Percentiles rank a stretch among this genome's conserved stretches.
These are phyloP conservation scores for Fusarium sp. DNA, from an alignment of 2,329 filamentous ascomycete genomes.

Conservation along the genomic window DNA sequence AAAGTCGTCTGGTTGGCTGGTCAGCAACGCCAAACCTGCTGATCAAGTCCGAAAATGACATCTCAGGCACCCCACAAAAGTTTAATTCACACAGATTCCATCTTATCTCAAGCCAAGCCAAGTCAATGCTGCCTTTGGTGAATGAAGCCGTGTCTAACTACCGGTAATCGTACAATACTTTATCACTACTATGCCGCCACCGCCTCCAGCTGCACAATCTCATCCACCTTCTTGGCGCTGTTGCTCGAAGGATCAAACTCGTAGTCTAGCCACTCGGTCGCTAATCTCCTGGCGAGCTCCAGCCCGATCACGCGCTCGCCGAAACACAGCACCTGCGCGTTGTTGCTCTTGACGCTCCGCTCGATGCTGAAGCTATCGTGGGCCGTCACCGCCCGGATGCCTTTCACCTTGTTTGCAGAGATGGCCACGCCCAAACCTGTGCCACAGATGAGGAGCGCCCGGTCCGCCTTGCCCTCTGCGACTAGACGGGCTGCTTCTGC, in stretches of 20 bases:
- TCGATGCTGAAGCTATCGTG: constrained; percentile 90
- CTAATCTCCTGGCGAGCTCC: constrained; percentile 81
- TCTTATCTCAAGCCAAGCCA: background rate
- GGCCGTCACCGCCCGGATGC: constrained; percentile 87
- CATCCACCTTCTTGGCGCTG: constrained; percentile 60
- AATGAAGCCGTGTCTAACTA: background rate
- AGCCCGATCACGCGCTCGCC: constrained; percentile 86
- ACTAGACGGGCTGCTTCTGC: constrained; percentile 77
- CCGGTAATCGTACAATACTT: background rate
- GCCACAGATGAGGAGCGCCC: constrained; percentile 85
- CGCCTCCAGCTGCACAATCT: constrained; percentile 54
- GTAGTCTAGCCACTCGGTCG: constrained; percentile 87
- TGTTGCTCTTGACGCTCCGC: constrained; percentile 82
- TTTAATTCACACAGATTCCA: background rate
- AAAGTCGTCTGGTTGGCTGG: background rate
- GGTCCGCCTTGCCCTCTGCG: constrained; percentile 74
- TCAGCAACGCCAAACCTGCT: background rate
- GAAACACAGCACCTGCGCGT: constrained; percentile 89
- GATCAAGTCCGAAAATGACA: background rate
- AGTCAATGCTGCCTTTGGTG: background rate
- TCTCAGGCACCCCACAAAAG: constrained; percentile 9
- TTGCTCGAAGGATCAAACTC: constrained; percentile 74
- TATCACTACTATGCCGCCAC: constrained; percentile 36
- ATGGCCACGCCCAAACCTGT: constrained; percentile 91
- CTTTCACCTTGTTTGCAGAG: constrained; percentile 87